These are phyloP conservation scores for Alnus rubra DNA, from an alignment of 306 rosid genomes.

Conservation along the genomic window DNA sequence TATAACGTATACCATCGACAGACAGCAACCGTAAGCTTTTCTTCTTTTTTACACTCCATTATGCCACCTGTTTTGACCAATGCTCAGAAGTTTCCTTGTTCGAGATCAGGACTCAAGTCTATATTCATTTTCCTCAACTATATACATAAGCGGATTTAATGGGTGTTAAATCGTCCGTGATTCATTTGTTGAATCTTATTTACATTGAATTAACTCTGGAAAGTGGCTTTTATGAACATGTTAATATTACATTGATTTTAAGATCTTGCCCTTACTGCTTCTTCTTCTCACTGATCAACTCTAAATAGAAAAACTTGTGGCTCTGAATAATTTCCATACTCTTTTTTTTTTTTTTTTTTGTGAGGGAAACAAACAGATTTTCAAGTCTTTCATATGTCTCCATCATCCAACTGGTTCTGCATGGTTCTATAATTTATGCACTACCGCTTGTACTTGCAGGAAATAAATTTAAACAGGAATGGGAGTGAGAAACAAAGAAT, in stretches of 20 bases:
- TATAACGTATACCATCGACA: constrained; percentile 37
- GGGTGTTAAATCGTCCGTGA: not conserved
- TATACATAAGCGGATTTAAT: not conserved
- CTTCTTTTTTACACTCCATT: not conserved
- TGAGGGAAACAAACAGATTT: not conserved
- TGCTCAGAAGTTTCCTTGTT: constrained; percentile 9
- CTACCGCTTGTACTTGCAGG: constrained; percentile 51
- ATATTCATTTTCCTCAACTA: not conserved
- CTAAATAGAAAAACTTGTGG: not conserved
- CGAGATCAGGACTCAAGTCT: not conserved
- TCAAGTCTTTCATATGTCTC: not conserved
- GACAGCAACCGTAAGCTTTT: constrained; percentile 46
- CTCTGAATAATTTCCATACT: not conserved
- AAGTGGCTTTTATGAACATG: not conserved
- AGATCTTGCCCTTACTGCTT: not conserved
- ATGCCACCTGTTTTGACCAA: constrained; percentile 9
- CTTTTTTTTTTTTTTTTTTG: not conserved
- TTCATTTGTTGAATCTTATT: not conserved
- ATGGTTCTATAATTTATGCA: constrained; percentile 2
- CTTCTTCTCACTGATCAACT: not conserved
- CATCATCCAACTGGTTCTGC: constrained; percentile 3
- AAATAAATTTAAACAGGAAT: constrained; percentile 48
- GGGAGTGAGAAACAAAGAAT: constrained; percentile 57
- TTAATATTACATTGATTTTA: not conserved
- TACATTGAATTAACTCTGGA: not conserved